Conservation (phyloP, 306 rosid genomes). For the Carpinus fangiana region DNA sequence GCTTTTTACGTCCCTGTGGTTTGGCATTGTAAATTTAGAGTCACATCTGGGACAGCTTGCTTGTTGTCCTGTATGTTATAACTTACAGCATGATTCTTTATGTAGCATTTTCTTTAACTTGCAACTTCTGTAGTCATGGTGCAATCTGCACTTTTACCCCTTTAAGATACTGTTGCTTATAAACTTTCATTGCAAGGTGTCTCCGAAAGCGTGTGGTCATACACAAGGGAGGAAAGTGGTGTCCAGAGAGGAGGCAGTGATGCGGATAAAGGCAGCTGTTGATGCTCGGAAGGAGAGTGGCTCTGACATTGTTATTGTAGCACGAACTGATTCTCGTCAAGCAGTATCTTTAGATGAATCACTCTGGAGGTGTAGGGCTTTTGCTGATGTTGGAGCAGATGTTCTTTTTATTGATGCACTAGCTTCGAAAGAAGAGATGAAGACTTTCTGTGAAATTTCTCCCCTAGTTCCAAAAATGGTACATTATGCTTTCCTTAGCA, state of each 20-base stretch:
- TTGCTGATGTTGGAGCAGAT: conserved; percentile 93
- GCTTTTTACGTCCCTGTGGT: background rate
- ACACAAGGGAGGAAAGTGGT: conserved; percentile 82
- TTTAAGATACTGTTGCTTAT: conserved; percentile 14
- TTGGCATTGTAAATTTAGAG: conserved; percentile 5
- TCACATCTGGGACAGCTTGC: background rate
- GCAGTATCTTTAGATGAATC: conserved; percentile 82
- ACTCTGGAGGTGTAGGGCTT: conserved; percentile 67
- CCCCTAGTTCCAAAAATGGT: conserved; percentile 84
- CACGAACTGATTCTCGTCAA: conserved; percentile 87
- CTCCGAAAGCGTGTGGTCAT: conserved; percentile 94
- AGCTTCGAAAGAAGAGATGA: conserved; percentile 80
- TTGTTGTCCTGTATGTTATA: background rate
- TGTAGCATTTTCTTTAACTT: conserved; percentile 8
- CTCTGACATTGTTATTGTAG: conserved; percentile 84
- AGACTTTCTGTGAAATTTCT: conserved; percentile 68
- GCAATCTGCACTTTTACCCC: background rate
- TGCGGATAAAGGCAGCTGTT: conserved; percentile 73
- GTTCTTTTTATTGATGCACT: conserved; percentile 88
- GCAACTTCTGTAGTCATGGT: background rate
- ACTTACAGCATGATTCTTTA: conserved; percentile 4
- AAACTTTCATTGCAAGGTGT: conserved; percentile 42
- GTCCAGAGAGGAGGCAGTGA: conserved; percentile 75
- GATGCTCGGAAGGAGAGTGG: conserved; percentile 85
- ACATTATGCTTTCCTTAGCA: conserved; percentile 6